Base-by-base conservation (phyloP, 148 eudicot genomes). In the Chenopodium formosanum region DNA sequence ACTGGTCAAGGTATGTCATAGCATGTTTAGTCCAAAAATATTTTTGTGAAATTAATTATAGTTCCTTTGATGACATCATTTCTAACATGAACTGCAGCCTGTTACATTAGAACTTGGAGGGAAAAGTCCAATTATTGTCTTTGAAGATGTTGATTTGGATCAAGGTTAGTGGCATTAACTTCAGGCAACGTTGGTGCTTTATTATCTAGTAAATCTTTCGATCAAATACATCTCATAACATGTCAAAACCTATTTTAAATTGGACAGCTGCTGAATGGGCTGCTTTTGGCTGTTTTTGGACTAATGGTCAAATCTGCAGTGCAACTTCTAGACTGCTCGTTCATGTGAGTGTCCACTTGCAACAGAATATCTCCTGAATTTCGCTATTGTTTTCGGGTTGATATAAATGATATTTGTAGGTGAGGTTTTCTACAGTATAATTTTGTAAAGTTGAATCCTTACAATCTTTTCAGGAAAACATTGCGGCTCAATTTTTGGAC, bases 261-360 rank as follows among this genome's bases (percentile, higher is more conserved):
- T 74, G 47, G 73, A 84, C 95, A 97, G 98, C 98, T 89, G 99
- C 91, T 80, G 99, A 97, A 84, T 97, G 98, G 99, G 83, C 97
- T 78, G 83, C 88, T 44, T 97, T 94, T 85, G 99, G 99, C 66
- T 91, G 98, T 89, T 94, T 97, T 85, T 97, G 99, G 99, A 97
- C 98, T 78, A 97, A 97, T 84, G 99, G 99, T 76, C 99, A 97
- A 85, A 97, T 97, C 73, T 97, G 99, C 86, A 94, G 99, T 87
- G 98, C 99, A 67, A 97, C 99, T 44, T 97, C 99, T 76, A 94
- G 99, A 53, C 90, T 97, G 80, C 62, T 97, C 73, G 93, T 97
- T 74, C 99, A 97, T 78, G 99, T 94, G 88, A 82, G 92, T 70
- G 65, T 56, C 75, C 69, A 47, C 75, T 37, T 63, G 12, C 32